These are phyloP conservation scores for Tilletia setariae DNA, from an alignment of 1,284 basidiomycete genomes.

Conservation along the genomic window DNA sequence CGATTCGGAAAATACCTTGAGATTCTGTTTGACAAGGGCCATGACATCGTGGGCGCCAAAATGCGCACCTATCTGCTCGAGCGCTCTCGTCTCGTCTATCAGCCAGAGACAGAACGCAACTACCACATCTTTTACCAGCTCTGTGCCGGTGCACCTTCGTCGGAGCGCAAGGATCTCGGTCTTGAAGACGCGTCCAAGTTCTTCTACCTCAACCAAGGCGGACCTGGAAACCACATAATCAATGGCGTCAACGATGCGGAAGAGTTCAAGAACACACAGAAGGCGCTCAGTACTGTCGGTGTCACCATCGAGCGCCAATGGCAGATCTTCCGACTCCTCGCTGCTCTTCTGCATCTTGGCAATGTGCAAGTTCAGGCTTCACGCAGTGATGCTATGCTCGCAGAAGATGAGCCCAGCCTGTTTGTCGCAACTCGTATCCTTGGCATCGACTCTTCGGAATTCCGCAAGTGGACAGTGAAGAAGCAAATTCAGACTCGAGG, in stretches of 20 bases:
- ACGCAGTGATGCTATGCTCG: conserved; percentile 77
- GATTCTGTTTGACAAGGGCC: conserved; percentile 90
- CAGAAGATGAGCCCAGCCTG: conserved; percentile 79
- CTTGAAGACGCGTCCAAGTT: conserved; percentile 83
- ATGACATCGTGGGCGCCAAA: conserved; percentile 94
- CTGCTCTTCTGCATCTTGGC: conserved; percentile 89
- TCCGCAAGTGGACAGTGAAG: conserved; percentile 98
- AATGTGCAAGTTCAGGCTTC: conserved; percentile 84
- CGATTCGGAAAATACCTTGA: conserved; percentile 99
- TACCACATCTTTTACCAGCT: conserved; percentile 99
- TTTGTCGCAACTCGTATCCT: conserved; percentile 80
- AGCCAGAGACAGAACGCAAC: conserved; percentile 86
- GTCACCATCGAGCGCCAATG: conserved; percentile 96
- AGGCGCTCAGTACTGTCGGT: conserved; percentile 91
- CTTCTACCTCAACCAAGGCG: conserved; percentile 89
- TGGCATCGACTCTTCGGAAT: conserved; percentile 84
- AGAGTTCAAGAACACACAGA: conserved; percentile 89
- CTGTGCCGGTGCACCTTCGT: conserved; percentile 90
- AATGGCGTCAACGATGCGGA: conserved; percentile 89
- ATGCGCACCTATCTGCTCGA: conserved; percentile 97
- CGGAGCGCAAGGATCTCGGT: conserved; percentile 90
- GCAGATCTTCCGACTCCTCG: conserved; percentile 92
- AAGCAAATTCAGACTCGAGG: conserved; percentile 91
- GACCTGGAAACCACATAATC: conserved; percentile 76
- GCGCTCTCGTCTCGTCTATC: conserved; percentile 93